Base-by-base conservation (phyloP, 345 rosid genomes). In the Schrenkiella parvula region DNA sequence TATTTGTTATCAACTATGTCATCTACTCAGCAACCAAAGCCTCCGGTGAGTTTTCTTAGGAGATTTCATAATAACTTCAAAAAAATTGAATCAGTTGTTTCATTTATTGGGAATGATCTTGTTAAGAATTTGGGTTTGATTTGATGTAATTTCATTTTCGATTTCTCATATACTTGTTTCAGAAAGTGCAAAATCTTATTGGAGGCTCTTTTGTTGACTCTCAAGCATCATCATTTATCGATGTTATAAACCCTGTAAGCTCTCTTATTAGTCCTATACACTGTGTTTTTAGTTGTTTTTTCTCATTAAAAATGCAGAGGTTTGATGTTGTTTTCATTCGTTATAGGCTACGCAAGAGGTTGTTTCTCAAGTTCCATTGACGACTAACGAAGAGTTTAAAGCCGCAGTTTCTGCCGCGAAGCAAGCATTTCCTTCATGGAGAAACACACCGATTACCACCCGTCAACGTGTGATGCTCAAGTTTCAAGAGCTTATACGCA, bases 401-500 rank as follows among this genome's bases (percentile, higher is more conserved):
- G 91, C 90, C 5, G 97, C 98, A 2, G 96, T 93, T 4, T 83
- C 88, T 39, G 90, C 98, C 8, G 98, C 98, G 6, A 91, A 91
- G 80, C 76, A 85, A 52, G 91, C 97, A 26, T 93, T 88, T 76
- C 90, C 86, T 17, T 80, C 84, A 5, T 93, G 98, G 98, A 88
- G 91, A 52, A 88, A 83, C 78, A 93, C 95, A 6, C 96, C 98
- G 19, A 70, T 93, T 62, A 91, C 97, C 0, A 81, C 96, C 12
- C 89, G 97, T 21, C 98, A 93, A 56, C 91, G 98, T 8, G 64
- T 91, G 28, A 93, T 93, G 98, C 72, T 93, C 19, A 93, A 93
- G 83, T 85, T 93, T 32, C 98, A 93, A 81, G 90, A 88, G 78
- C 97, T 93, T 78, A 91, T 93, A 50, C 88, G 95, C 25, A 88